Conservation (phyloP, 495 filamentous ascomycete genomes). For the Tuber borchii region DNA sequence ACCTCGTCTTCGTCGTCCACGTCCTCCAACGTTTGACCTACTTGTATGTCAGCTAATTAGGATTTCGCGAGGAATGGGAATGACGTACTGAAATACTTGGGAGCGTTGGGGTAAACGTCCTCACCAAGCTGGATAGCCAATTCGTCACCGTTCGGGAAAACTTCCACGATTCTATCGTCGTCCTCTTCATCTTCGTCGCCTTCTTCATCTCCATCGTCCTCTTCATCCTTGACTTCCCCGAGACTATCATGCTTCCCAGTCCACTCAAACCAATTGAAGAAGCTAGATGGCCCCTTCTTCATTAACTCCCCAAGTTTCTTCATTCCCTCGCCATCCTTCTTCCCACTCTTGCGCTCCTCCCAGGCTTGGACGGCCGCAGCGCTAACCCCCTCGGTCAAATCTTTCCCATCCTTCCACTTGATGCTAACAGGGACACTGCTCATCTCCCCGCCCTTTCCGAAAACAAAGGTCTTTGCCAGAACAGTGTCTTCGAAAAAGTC, state of each 20-base stretch:
- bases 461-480: constrained; percentile 73
- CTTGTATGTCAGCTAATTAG: constrained; percentile 20
- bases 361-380: constrained; percentile 61
- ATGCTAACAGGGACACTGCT: constrained; percentile 81
- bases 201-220: constrained; percentile 46
- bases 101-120: constrained; percentile 77
- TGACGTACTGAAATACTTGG: constrained; percentile 81
- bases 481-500: constrained; percentile 65
- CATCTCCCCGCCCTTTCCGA: constrained; percentile 57
- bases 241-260: constrained; percentile 53
- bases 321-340: constrained; percentile 44
- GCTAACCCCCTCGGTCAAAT: constrained; percentile 73
- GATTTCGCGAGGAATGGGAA: background rate
- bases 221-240: constrained; percentile 45
- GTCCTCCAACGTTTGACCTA: constrained; percentile 59
- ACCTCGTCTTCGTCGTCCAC: constrained; percentile 46
- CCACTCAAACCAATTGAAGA: constrained; percentile 85
- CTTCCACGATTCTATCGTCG: constrained; percentile 56
- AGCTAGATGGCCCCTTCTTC: constrained; percentile 57
- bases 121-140: constrained; percentile 72
- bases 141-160: constrained; percentile 74
- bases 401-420: constrained; percentile 77
- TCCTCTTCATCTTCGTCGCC: constrained; percentile 44
- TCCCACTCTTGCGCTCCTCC: constrained; percentile 47
- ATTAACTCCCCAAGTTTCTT: constrained; percentile 53